These are phyloP conservation scores for Sphaerulina musiva DNA, from an alignment of 2,329 filamentous ascomycete genomes.

Conservation along the genomic window DNA sequence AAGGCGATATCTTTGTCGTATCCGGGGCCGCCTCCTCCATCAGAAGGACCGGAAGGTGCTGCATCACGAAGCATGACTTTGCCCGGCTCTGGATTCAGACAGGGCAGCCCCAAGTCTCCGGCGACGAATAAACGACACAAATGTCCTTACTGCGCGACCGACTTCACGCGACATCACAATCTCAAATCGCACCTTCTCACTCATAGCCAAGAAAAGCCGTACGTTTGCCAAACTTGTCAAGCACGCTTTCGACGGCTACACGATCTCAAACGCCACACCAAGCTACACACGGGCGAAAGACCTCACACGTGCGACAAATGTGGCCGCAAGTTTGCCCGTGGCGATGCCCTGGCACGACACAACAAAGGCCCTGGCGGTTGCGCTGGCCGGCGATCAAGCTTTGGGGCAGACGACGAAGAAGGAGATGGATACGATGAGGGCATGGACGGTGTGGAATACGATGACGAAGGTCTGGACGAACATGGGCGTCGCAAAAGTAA, in stretches of 20 bases:
- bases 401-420: conserved; percentile 68
- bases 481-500: conserved; percentile 59
- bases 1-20: conserved; percentile 60
- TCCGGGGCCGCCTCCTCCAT: conserved; percentile 50
- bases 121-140: conserved; percentile 74
- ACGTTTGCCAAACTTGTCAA: conserved; percentile 85
- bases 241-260: conserved; percentile 88
- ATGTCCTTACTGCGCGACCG: conserved; percentile 91
- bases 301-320: conserved; percentile 94
- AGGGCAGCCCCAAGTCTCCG: conserved; percentile 58
- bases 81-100: conserved; percentile 44
- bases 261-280: conserved; percentile 91
- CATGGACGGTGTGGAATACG: conserved; percentile 60
- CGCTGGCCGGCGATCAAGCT: conserved; percentile 82
- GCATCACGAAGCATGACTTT: conserved; percentile 53
- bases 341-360: conserved; percentile 88
- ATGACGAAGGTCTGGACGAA: conserved; percentile 56
- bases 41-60: conserved; percentile 45
- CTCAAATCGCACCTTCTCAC: conserved; percentile 95
- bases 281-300: conserved; percentile 92
- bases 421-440: conserved; percentile 40
- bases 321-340: conserved; percentile 87
- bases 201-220: conserved; percentile 97
- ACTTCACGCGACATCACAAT: conserved; percentile 96
- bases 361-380: conserved; percentile 94